Evolutionary conservation across 352 stramenopile species (phyloP).

Genomic region (Phytophthora ramorum): DNA sequence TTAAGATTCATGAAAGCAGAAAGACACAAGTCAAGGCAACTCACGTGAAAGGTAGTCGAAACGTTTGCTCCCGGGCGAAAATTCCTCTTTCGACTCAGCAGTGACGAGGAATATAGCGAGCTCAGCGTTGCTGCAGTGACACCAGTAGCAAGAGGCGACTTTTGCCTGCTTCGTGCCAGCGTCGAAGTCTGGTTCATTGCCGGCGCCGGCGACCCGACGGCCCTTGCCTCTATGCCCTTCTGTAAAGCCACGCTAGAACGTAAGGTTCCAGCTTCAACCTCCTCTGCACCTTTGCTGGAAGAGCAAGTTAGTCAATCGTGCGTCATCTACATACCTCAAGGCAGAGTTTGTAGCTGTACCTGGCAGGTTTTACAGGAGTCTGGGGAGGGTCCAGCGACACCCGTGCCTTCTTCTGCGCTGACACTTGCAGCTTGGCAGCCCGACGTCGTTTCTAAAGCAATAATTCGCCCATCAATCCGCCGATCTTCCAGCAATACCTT

Average conservation of each 20-base stretch:
- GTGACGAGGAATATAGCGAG: conserved; percentile 51
- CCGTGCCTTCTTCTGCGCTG: conserved; percentile 17
- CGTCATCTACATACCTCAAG: background rate
- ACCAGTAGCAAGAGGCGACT: background rate
- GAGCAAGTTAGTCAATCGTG: conserved; percentile 1
- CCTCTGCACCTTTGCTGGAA: background rate
- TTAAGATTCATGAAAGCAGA: background rate
- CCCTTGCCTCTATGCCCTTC: background rate
- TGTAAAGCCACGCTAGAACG: background rate
- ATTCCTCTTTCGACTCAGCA: conserved; percentile 22
- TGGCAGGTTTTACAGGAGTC: conserved; percentile 4
- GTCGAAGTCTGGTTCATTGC: conserved; percentile 3
- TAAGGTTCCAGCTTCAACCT: background rate
- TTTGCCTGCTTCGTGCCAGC: background rate
- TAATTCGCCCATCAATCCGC: conserved; percentile 8
- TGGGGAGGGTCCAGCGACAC: background rate
- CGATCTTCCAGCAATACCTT: conserved; percentile 12
- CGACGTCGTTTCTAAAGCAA: conserved; percentile 62
- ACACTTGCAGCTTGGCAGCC: conserved; percentile 60
- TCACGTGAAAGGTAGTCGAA: conserved; percentile 33
- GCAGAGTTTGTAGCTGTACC: conserved; percentile 10
- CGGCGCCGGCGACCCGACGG: background rate
- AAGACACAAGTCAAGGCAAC: background rate
- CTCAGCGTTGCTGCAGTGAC: conserved; percentile 22
- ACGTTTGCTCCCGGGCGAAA: conserved; percentile 26